Evolutionary conservation across 352 stramenopile species (phyloP).

Genomic region (Phytophthora melonis): DNA sequence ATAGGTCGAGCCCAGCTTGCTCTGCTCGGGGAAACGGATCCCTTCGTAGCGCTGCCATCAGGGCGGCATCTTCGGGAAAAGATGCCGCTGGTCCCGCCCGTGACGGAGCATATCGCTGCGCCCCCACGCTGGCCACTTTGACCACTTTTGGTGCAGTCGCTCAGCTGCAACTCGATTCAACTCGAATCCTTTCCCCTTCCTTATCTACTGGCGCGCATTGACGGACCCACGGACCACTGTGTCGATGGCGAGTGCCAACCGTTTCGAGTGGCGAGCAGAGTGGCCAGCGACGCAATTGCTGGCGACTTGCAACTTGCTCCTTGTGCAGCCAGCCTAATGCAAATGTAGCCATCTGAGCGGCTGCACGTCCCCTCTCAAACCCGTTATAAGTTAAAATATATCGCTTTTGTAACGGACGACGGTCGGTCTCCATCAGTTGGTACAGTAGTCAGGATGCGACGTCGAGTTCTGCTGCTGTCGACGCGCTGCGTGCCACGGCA

Average conservation of each 20-base stretch:
- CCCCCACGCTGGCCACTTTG: constrained; percentile 7
- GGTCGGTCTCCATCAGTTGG: constrained; percentile 17
- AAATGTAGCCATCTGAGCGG: constrained; percentile 32
- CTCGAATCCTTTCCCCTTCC: background rate
- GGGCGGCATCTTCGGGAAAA: background rate
- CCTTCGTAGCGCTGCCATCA: constrained; percentile 1
- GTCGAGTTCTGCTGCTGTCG: constrained; percentile 18
- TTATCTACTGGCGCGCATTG: background rate
- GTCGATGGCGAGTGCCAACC: constrained; percentile 13
- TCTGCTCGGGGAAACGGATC: constrained; percentile 14
- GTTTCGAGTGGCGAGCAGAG: constrained; percentile 32
- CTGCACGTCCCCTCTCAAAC: constrained; percentile 8
- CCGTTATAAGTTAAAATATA: constrained; percentile 14
- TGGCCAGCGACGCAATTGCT: constrained; percentile 36
- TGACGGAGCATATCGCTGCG: constrained; percentile 6
- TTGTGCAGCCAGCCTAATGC: background rate
- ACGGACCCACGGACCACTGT: background rate
- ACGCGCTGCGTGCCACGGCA: background rate
- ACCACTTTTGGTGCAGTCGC: constrained; percentile 8
- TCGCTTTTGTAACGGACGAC: constrained; percentile 10
- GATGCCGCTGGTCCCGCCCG: background rate
- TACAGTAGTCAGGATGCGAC: constrained; percentile 19
- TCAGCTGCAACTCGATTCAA: constrained; percentile 7
- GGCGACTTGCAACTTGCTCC: constrained; percentile 8
- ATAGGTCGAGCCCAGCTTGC: constrained; percentile 5